Base-by-base conservation (phyloP, 306 rosid species). In the Prunus padus region DNA sequence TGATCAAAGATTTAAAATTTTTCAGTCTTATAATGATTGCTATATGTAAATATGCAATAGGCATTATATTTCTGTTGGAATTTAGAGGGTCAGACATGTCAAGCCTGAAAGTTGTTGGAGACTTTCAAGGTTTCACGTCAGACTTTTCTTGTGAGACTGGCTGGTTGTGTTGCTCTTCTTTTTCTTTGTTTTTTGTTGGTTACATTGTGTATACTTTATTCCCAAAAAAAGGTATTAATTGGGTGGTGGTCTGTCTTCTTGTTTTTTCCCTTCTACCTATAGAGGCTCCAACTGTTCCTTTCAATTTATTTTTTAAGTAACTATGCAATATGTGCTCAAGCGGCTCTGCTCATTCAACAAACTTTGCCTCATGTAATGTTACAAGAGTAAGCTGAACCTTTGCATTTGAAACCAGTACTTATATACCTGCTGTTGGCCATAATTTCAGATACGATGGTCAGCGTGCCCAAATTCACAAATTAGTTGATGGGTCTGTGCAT, bases 391-490 rank as follows among this genome's bases (percentile, higher is more conserved):
- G 9, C 47, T 45, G 46, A 60, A 26, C 59, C 60, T 73, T 54
- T 46, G 18, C 25, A 12, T 47, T 10, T 47, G 47, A 47, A 68
- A 46, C 50, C 23, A 68, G 22, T 68, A 49, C 42, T 67, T 44
- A 73, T 74, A 28, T 30, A 30, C 67, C n/a, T 47, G 16, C 52
- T 56, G 57, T 14, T 62, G 61, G 16, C 22, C 63, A 71, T 65
- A 79, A 75, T 86, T 77, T 71, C 80, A 93, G 98, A 81, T 93
- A 93, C 77, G 98, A 93, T 84, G 98, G 98, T 51, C 98, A 93
- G 86, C 92, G 98, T 75, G 98, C 96, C 49, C 98, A 93, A 86
- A 87, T 93, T 88, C 98, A 93, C 84, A 93, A 80, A 84, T 81
- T 88, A 83, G 79, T 22, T 70, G 92, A 91, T 86, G 98, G 97